Evolutionary conservation across 2,329 filamentous ascomycete species (phyloP).

Genomic region (Fusarium veterinarium): DNA sequence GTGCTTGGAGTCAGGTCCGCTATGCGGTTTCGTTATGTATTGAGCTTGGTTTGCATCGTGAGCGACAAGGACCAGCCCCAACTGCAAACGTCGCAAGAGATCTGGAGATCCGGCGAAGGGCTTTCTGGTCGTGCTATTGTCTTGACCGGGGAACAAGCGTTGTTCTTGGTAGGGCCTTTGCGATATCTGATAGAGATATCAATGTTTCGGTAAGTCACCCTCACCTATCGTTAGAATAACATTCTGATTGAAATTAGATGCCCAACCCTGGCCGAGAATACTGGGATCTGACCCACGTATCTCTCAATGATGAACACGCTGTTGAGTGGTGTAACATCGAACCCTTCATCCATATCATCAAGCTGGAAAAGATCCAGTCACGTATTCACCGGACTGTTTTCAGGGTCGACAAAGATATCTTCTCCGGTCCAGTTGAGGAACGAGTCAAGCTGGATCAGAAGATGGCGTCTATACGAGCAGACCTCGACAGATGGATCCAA

Average conservation of each 20-base stretch:
- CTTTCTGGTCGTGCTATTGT: background rate
- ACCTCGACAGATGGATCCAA: background rate
- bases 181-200: background rate
- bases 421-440: background rate
- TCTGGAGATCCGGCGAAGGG: background rate
- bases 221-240: fast-evolving
- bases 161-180: background rate
- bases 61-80: background rate
- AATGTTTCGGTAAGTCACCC: background rate
- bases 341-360: background rate
- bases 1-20: background rate
- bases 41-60: background rate
- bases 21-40: background rate
- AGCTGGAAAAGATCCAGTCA: background rate
- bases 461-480: background rate
- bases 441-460: background rate
- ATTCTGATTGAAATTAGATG: background rate
- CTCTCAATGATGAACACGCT: background rate
- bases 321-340: background rate
- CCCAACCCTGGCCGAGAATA: background rate
- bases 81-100: background rate
- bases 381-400: background rate
- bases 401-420: fast-evolving
- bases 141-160: background rate
- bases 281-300: background rate